Conservation (phyloP, 2,329 filamentous ascomycete species). For the Biscogniauxia sp. region DNA sequence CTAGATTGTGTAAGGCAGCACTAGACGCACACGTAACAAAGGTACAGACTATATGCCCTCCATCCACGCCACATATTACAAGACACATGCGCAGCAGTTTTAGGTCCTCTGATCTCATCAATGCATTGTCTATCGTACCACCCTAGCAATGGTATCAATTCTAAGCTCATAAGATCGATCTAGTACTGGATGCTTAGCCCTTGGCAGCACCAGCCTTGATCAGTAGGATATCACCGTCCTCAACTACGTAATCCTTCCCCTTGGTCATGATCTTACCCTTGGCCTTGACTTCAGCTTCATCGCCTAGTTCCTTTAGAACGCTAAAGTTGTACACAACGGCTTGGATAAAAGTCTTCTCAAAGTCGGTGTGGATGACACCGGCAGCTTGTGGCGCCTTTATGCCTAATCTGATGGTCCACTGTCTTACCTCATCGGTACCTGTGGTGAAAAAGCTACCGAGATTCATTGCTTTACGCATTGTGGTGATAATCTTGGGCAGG, state of each 20-base stretch:
- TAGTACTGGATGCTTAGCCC: constrained; percentile 42
- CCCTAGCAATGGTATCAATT: constrained; percentile 1
- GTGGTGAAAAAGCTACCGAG: constrained; percentile 97
- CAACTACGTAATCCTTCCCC: constrained; percentile 92
- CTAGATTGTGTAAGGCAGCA: not conserved
- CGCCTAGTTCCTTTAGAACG: constrained; percentile 78
- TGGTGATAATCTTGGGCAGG: constrained; percentile 84
- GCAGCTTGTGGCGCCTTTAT: constrained; percentile 97
- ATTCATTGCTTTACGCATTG: constrained; percentile 90
- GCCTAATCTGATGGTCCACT: constrained; percentile 96
- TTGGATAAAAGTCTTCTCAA: constrained; percentile 99
- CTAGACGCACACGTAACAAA: not conserved
- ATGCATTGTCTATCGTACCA: not conserved
- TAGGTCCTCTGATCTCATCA: not conserved
- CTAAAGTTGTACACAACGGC: constrained; percentile 89
- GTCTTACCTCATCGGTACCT: constrained; percentile 90
- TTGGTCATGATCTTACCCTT: constrained; percentile 98
- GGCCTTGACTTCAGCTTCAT: constrained; percentile 84
- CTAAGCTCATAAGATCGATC: constrained; percentile 9
- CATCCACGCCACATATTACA: not conserved
- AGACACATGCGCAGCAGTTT: not conserved
- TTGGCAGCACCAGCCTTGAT: constrained; percentile 90
- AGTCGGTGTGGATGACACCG: constrained; percentile 97
- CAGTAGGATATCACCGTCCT: constrained; percentile 78
- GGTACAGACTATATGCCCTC: not conserved